A percentile compares a stretch with the other conserved stretches of the same genome.
Conservation (phyloP, 2,329 filamentous ascomycete genomes). For the Ceratocystis cacaofunesta region DNA sequence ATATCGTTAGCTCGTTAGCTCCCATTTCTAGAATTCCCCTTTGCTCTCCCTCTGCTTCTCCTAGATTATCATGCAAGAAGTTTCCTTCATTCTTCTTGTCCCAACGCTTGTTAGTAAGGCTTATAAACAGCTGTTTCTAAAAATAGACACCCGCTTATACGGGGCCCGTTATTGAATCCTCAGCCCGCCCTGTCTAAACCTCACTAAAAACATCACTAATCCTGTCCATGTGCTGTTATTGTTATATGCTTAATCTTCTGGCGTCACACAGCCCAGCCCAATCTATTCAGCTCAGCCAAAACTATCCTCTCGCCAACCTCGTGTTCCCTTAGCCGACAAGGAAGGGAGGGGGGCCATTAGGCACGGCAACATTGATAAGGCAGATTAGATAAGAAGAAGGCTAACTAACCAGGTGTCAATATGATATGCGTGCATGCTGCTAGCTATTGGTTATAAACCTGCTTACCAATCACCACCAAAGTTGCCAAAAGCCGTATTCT, state of each 20-base stretch:
- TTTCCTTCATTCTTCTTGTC: neutral
- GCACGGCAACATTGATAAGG: neutral
- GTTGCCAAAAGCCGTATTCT: too few species aligned
- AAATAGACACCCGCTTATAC: conserved; percentile 3
- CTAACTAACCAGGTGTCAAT: too few species aligned
- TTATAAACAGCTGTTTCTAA: neutral
- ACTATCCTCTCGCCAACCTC: neutral
- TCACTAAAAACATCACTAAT: too few species aligned
- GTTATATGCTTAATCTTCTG: too few species aligned
- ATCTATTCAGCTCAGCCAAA: too few species aligned
- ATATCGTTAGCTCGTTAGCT: conserved; percentile 10
- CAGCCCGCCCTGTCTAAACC: neutral
- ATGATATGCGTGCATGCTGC: too few species aligned
- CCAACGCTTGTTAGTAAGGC: neutral
- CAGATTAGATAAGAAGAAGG: neutral
- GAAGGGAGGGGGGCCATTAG: neutral
- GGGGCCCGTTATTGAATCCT: neutral
- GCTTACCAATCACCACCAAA: too few species aligned
- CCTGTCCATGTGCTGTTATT: too few species aligned
- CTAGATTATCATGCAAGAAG: neutral
- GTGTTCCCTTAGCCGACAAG: neutral
- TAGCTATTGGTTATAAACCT: too few species aligned
- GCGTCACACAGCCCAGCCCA: too few species aligned
- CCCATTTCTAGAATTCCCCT: conserved; percentile 19
- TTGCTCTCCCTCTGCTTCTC: conserved; percentile 19